phyloP scores from a whole-genome alignment of 805 yeast genomes.

The Saccharomycopsis sp. region DNA sequence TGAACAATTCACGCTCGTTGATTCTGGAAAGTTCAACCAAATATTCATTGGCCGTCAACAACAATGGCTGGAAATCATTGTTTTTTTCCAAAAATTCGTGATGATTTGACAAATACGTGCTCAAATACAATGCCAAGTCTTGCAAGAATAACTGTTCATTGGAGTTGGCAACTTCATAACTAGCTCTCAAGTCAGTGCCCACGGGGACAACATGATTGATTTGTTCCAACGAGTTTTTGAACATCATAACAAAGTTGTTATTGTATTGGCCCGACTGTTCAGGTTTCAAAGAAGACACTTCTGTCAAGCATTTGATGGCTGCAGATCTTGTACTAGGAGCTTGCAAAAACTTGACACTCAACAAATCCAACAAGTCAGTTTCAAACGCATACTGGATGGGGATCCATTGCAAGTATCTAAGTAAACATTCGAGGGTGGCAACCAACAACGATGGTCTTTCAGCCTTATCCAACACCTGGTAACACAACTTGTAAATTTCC shows the following conservation, averaged over 20 bases:
- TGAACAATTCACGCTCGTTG: constrained; percentile 93
- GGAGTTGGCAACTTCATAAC: constrained; percentile 68
- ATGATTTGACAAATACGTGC: constrained; percentile 76
- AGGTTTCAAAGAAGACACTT: constrained; percentile 60
- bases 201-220: constrained; percentile 64
- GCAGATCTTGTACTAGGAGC: constrained; percentile 75
- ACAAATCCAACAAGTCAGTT: constrained; percentile 64
- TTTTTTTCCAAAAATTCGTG: constrained; percentile 49
- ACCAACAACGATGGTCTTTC: constrained; percentile 72
- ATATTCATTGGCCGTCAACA: constrained; percentile 69
- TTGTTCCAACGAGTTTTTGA: constrained; percentile 64
- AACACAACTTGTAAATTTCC: constrained; percentile 87
- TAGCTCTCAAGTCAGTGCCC: constrained; percentile 56
- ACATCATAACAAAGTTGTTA: constrained; percentile 55
- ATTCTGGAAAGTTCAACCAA: constrained; percentile 78
- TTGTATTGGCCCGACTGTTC: constrained; percentile 38
- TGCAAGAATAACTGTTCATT: constrained; percentile 89
- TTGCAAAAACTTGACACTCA: constrained; percentile 67
- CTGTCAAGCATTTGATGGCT: constrained; percentile 87
- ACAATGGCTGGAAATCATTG: constrained; percentile 47
- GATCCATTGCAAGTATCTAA: constrained; percentile 89
- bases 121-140: constrained; percentile 87
- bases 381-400: constrained; percentile 86
- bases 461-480: constrained; percentile 85
- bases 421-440: constrained; percentile 74